phyloP scores from a whole-genome alignment of 2,329 filamentous ascomycete genomes.

The Lachnellula subtilissima region DNA sequence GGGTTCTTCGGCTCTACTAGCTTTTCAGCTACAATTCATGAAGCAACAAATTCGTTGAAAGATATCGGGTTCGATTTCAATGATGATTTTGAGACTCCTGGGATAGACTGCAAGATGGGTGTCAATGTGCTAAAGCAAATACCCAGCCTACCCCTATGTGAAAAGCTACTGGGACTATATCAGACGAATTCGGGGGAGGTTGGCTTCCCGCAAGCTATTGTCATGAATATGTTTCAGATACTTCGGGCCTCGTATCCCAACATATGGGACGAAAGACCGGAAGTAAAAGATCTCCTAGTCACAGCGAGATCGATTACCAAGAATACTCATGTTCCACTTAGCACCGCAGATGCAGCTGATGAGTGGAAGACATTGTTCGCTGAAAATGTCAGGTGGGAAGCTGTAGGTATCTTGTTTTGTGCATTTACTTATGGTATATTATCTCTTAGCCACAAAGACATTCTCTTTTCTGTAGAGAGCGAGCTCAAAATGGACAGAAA shows the following conservation, averaged over 20 bases:
- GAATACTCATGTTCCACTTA: background rate
- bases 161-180: constrained; percentile 3
- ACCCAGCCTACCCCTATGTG: constrained; percentile 2
- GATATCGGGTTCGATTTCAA: constrained; percentile 3
- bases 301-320: constrained; percentile 8
- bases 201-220: constrained; percentile 4
- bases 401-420: constrained; percentile 12
- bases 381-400: constrained; percentile 18
- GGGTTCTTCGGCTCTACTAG: constrained; percentile 11
- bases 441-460: constrained; percentile 6
- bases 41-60: constrained; percentile 1
- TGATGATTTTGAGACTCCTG: background rate
- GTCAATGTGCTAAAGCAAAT: constrained; percentile 6
- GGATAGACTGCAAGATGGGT: constrained; percentile 2
- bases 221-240: constrained; percentile 3
- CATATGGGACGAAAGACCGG: background rate
- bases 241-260: constrained; percentile 6
- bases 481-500: background rate
- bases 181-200: constrained; percentile 2
- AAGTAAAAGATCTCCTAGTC: constrained; percentile 1
- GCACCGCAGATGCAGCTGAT: constrained; percentile 1
- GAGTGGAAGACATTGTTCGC: constrained; percentile 13
- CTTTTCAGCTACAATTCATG: constrained; percentile 11
- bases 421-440: constrained; percentile 4
- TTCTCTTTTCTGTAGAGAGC: background rate